A percentile compares a stretch with the other conserved stretches of the same genome.
Evolutionary conservation across 768 basidiomycete genomes (phyloP).

Genomic region (Mrakia gelida): DNA sequence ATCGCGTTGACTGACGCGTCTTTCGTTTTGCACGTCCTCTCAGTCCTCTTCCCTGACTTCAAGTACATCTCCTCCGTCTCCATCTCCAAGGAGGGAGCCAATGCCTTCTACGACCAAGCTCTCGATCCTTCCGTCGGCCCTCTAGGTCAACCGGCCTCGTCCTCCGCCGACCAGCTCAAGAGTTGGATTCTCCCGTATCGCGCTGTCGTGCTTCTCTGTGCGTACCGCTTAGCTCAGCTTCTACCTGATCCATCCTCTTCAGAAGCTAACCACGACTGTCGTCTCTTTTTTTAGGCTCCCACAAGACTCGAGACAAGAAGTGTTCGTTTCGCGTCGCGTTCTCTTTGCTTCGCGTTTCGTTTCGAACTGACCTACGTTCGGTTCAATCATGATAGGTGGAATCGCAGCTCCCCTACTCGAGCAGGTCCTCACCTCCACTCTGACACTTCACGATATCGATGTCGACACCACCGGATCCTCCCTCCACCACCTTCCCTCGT

Average conservation of each 20-base stretch:
- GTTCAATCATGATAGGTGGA: slow-evolving; percentile 41
- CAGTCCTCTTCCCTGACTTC: not conserved
- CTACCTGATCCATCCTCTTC: slow-evolving; percentile 39
- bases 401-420: slow-evolving; percentile 64
- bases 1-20: slow-evolving; percentile 38
- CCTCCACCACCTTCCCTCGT: slow-evolving; percentile 43
- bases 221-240: not conserved
- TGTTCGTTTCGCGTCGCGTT: slow-evolving; percentile 47
- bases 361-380: too few relatives aligned
- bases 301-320: slow-evolving; percentile 86
- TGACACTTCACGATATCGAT: slow-evolving; percentile 45
- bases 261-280: not conserved
- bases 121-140: too few relatives aligned
- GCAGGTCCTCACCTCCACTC: slow-evolving; percentile 48
- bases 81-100: too few relatives aligned
- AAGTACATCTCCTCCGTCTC: too few relatives aligned
- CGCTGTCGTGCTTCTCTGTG: slow-evolving; percentile 83
- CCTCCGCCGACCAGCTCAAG: slow-evolving; percentile 46
- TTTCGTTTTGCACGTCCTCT: not conserved
- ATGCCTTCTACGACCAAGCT: too few relatives aligned
- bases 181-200: slow-evolving; percentile 87
- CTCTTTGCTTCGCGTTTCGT: too few relatives aligned
- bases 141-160: too few relatives aligned
- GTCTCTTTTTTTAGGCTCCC: slow-evolving; percentile 61
- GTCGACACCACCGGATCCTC: slow-evolving; percentile 37